Percentiles rank a stretch among this genome's conserved stretches.
phyloP scores from a whole-genome alignment of 2,329 filamentous ascomycete genomes.

The Paecilomyces sp. region DNA sequence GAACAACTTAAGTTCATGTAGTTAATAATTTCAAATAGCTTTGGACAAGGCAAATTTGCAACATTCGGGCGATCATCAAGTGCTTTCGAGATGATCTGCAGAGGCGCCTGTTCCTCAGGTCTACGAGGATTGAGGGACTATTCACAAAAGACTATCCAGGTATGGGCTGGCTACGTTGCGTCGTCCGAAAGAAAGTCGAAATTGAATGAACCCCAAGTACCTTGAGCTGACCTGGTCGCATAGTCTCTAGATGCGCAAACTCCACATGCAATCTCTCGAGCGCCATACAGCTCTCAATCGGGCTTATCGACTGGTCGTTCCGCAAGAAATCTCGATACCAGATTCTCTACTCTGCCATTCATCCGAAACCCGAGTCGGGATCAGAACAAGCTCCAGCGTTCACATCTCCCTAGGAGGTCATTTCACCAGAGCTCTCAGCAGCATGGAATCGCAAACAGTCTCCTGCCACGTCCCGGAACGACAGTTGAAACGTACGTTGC shows the following conservation, averaged over 20 bases:
- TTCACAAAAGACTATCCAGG: neutral
- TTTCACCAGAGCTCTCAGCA: slow-evolving; percentile 7
- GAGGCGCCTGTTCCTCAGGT: neutral
- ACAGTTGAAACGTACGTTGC: slow-evolving; percentile 66
- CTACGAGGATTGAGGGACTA: neutral
- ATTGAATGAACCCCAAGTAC: neutral
- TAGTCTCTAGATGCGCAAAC: neutral
- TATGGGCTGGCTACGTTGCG: neutral
- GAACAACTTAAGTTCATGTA: neutral
- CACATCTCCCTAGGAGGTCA: neutral
- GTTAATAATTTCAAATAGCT: neutral
- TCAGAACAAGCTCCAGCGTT: neutral
- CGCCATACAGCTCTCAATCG: neutral
- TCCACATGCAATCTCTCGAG: slow-evolving; percentile 15
- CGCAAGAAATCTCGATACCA: neutral
- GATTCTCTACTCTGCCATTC: neutral
- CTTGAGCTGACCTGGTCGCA: neutral
- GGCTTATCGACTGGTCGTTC: neutral
- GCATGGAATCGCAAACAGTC: slow-evolving; percentile 16
- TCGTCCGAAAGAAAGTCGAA: neutral
- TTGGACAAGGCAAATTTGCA: neutral
- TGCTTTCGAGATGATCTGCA: neutral
- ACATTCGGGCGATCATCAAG: neutral
- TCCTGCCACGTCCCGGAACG: slow-evolving; percentile 27
- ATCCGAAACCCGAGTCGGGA: neutral